Conservation (phyloP, 257 asterid species). For the Solanum chilense region DNA sequence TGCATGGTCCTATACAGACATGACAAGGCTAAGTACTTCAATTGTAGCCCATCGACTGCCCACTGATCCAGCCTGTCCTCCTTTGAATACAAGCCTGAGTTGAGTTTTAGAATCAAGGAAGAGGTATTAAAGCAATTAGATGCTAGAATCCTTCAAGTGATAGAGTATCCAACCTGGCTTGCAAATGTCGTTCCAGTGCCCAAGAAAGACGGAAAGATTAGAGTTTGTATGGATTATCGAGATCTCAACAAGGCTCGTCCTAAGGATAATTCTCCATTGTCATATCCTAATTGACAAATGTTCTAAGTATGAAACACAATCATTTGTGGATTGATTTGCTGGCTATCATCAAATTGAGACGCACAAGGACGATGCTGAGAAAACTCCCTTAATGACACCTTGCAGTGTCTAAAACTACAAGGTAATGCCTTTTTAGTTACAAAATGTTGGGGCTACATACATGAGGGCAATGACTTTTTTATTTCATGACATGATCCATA, state of each 20-base stretch:
- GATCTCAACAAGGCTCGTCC: not conserved
- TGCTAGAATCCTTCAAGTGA: too few relatives aligned
- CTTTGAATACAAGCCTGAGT: not conserved
- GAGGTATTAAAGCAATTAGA: not conserved
- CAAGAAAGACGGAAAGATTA: too few relatives aligned
- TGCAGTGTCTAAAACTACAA: not conserved
- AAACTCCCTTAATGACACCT: not conserved
- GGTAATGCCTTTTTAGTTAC: not conserved
- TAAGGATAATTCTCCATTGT: not conserved
- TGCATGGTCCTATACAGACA: rapidly evolving
- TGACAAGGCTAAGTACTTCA: not conserved
- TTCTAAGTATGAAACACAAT: not conserved
- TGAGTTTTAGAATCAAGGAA: not conserved
- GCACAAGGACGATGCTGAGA: not conserved
- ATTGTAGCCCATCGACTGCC: not conserved
- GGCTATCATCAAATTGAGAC: not conserved
- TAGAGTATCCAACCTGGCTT: not conserved
- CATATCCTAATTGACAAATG: not conserved
- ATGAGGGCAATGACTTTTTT: not conserved
- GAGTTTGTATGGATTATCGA: not conserved
- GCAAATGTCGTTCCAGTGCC: not conserved
- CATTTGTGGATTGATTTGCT: not conserved
- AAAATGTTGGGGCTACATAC: not conserved
- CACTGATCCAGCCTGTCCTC: not conserved
- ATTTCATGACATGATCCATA: not conserved